Percentiles rank a stretch among this genome's conserved stretches.
Conservation (phyloP, 768 basidiomycete species). For the Polyporus arcularius region DNA sequence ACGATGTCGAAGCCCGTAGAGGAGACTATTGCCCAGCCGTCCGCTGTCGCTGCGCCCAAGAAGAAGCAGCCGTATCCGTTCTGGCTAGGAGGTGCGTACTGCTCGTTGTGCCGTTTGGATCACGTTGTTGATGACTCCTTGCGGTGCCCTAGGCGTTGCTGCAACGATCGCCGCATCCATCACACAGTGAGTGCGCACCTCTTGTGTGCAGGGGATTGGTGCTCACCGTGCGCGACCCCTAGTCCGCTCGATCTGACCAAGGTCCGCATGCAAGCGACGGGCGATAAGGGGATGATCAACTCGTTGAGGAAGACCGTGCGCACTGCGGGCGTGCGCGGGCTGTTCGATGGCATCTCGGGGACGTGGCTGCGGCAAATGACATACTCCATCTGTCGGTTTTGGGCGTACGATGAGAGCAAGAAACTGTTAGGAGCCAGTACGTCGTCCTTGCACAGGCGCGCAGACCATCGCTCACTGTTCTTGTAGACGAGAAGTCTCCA, state of each 20-base stretch:
- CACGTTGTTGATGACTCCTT: slow-evolving; percentile 5
- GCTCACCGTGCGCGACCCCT: background rate
- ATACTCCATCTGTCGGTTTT: slow-evolving; percentile 90
- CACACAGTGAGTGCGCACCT: slow-evolving; percentile 60
- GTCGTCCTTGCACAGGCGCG: slow-evolving; percentile 9
- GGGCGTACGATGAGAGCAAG: slow-evolving; percentile 92
- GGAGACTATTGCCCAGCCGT: slow-evolving; percentile 6
- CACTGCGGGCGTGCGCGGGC: slow-evolving; percentile 75
- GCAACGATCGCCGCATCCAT: slow-evolving; percentile 88
- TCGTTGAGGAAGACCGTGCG: slow-evolving; percentile 80
- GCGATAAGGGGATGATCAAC: slow-evolving; percentile 88
- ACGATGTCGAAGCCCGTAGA: slow-evolving; percentile 16
- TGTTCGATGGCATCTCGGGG: slow-evolving; percentile 85
- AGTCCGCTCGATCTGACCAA: slow-evolving; percentile 89
- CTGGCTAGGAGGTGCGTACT: slow-evolving; percentile 71
- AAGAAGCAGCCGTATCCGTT: slow-evolving; percentile 81
- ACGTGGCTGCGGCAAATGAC: slow-evolving; percentile 93
- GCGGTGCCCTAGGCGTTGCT: slow-evolving; percentile 53
- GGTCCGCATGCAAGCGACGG: slow-evolving; percentile 88
- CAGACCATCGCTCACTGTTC: background rate
- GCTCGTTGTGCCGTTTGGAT: background rate
- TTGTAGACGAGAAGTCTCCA: slow-evolving; percentile 58
- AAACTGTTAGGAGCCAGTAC: slow-evolving; percentile 69
- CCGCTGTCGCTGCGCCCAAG: slow-evolving; percentile 10
- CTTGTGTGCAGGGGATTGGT: background rate